These are phyloP conservation scores for Aegilops tauschii DNA, from an alignment of 176 grass and related monocot genomes.

Conservation along the genomic window DNA sequence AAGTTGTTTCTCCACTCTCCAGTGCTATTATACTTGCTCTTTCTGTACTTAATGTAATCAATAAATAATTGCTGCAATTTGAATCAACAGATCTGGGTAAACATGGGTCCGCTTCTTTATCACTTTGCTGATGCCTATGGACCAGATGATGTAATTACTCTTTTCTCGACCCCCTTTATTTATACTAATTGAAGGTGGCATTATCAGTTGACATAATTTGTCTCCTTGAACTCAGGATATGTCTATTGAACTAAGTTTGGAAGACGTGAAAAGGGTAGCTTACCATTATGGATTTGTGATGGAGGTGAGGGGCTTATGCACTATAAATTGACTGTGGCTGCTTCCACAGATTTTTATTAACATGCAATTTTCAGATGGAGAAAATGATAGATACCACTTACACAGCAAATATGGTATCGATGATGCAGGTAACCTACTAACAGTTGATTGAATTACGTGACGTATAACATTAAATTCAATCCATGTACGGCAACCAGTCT, in stretches of 20 bases:
- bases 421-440: constrained; percentile 83
- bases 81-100: constrained; percentile 85
- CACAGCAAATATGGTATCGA: constrained; percentile 74
- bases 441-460: not conserved
- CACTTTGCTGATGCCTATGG: constrained; percentile 89
- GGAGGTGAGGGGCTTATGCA: constrained; percentile 59
- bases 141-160: constrained; percentile 72
- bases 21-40: not conserved
- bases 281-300: constrained; percentile 85
- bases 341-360: constrained; percentile 21
- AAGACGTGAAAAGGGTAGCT: constrained; percentile 94
- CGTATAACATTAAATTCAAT: not conserved
- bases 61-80: constrained; percentile 18
- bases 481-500: not conserved
- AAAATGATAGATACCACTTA: constrained; percentile 94
- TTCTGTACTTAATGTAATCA: constrained; percentile 2
- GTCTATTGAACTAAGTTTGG: constrained; percentile 95
- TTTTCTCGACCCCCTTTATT: not conserved
- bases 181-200: not conserved
- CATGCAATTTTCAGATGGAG: constrained; percentile 54
- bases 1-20: not conserved
- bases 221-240: constrained; percentile 76
- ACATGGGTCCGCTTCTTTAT: constrained; percentile 91
- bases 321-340: not conserved
- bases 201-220: constrained; percentile 34